phyloP scores from a whole-genome alignment of 495 filamentous ascomycete species.

The Xeromyces bisporus region DNA sequence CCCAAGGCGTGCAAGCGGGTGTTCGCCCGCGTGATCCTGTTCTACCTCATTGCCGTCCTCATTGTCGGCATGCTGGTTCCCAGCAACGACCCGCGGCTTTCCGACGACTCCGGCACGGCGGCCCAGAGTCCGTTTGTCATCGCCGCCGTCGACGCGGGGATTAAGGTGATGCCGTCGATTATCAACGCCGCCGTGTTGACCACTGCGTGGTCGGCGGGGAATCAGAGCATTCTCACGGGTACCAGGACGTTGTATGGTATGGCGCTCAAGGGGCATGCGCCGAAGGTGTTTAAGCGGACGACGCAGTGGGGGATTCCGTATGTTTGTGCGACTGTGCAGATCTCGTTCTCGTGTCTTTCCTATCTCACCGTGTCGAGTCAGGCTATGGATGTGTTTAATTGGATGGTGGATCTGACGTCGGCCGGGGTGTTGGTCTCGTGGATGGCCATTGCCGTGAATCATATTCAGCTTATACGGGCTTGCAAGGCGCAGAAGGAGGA shows the following conservation, averaged over 20 bases:
- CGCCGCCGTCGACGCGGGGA: slow-evolving; percentile 21
- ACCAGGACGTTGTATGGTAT: slow-evolving; percentile 31
- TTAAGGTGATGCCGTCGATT: slow-evolving; percentile 31
- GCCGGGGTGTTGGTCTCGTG: slow-evolving; percentile 38
- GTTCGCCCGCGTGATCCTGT: slow-evolving; percentile 25
- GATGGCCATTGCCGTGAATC: slow-evolving; percentile 35
- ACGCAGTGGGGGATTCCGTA: slow-evolving; percentile 46
- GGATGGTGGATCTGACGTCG: slow-evolving; percentile 40
- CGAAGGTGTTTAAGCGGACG: slow-evolving; percentile 34
- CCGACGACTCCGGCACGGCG: slow-evolving; percentile 18
- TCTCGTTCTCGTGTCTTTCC: slow-evolving; percentile 35
- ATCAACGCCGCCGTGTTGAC: slow-evolving; percentile 34
- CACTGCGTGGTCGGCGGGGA: slow-evolving; percentile 26
- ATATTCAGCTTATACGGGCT: slow-evolving; percentile 38
- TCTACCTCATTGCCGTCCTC: slow-evolving; percentile 28
- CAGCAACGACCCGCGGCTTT: slow-evolving; percentile 31
- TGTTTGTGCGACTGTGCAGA: slow-evolving; percentile 31
- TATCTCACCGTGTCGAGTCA: slow-evolving; percentile 39
- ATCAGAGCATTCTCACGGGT: slow-evolving; percentile 33
- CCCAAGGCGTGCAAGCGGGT: slow-evolving; percentile 30
- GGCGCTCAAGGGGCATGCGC: slow-evolving; percentile 27
- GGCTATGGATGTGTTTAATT: slow-evolving; percentile 44
- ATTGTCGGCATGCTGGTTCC: slow-evolving; percentile 33
- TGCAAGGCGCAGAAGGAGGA: slow-evolving; percentile 28
- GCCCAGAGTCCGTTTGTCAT: slow-evolving; percentile 39